Base-by-base conservation (phyloP, 208 protist genomes). In the Acanthamoeba royreba region DNA sequence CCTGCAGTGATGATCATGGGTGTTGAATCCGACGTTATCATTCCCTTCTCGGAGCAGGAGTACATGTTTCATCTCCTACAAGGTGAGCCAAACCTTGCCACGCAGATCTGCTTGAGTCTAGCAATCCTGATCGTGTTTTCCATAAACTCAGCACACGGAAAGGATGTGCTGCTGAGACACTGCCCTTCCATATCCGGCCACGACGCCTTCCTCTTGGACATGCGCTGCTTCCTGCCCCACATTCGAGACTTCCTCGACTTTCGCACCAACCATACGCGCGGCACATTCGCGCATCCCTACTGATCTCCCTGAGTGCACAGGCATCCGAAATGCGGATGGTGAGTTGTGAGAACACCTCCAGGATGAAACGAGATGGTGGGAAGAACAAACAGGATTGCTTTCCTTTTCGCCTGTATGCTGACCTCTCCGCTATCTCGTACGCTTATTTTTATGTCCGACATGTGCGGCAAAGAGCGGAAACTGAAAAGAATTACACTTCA, bases 201-300 rank as follows among this genome's bases (percentile, higher is more conserved):
- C 85, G 85, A 92, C 58, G 85, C 85, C 38, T 92, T 92, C 85
- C 55, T 92, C n/a, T 40, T 92, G 28, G 85, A 92, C 31, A 55
- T 92, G 33, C 33, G 33, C 35, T 72, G 49, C 31, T 92, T 92
- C 58, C 11, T 74, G 8, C 85, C 85, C 17, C 85, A 74, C 17
- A 46, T 92, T 17, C 47, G 58, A 5, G 85, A 92, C 53, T 92
- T 92, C 25, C 53, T 92, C 4, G 85, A 92, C 38, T 40, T 46
- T 22, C 38, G 45, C 66, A 13, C 0, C 38, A 33, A 45, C 0
- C 66, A 45, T 11, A 9, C 13, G 19, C 13, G 49, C 9, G 49
- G 49, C 49, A 19, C 49, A 9, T 55, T 55, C 19, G 49, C 49
- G 13, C 49, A 55, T 19, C 49, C 49, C 19, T 55, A 55, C 19